Evolutionary conservation across 1,139 yeast species (phyloP).

Genomic region (Yamadazyma aaseri): DNA sequence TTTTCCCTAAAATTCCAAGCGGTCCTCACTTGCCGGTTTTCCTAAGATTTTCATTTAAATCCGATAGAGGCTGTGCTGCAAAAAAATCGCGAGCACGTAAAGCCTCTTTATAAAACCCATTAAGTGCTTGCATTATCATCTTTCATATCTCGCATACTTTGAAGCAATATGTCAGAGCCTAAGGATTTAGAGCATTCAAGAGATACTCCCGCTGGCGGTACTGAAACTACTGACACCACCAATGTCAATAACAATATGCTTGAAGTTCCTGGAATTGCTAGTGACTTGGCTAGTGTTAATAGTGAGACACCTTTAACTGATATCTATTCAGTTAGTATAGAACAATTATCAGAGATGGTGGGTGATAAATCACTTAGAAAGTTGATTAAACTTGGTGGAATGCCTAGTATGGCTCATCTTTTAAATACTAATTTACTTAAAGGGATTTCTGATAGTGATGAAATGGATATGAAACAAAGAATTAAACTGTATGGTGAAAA

Average conservation of each 20-base stretch:
- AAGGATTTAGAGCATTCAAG: neutral
- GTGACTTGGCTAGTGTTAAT: slow-evolving; percentile 9
- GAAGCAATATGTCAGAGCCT: neutral
- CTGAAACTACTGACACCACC: no score
- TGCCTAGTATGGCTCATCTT: slow-evolving; percentile 23
- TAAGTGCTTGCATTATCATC: no score
- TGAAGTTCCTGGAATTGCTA: no score
- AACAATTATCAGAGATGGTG: slow-evolving; percentile 41
- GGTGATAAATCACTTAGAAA: slow-evolving; percentile 52
- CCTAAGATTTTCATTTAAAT: neutral
- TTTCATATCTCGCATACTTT: no score
- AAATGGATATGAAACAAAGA: slow-evolving; percentile 34
- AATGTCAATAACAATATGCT: no score
- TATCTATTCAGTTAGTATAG: slow-evolving; percentile 17
- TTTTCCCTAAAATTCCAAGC: no score
- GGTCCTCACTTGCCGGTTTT: neutral
- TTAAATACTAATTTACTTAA: slow-evolving; percentile 38
- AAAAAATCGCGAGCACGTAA: slow-evolving; percentile 1
- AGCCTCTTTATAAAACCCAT: neutral
- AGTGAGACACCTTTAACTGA: slow-evolving; percentile 17
- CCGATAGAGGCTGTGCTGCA: slow-evolving; percentile 6
- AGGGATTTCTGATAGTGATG: slow-evolving; percentile 44
- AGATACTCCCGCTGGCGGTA: no score
- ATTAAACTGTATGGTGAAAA: slow-evolving; percentile 61
- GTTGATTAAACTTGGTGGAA: slow-evolving; percentile 44